Conservation (phyloP, 345 rosid genomes). For the Gossypium raimondii region DNA sequence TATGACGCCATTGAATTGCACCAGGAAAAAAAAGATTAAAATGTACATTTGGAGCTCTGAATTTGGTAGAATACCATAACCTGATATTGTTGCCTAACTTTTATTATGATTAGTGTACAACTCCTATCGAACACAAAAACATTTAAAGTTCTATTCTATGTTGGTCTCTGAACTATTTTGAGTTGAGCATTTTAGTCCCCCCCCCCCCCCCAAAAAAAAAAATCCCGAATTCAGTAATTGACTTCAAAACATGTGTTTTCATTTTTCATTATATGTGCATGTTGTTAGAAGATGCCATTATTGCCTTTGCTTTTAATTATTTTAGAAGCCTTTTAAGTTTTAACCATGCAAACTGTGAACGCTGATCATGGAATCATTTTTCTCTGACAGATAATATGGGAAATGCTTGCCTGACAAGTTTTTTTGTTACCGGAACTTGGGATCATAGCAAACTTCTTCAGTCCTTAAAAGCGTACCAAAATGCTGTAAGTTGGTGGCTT, state of each 20-base stretch:
- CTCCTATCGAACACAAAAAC: background rate
- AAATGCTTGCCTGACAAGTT: constrained; percentile 69
- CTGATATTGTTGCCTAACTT: background rate
- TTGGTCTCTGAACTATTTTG: background rate
- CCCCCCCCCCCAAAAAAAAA: too few relatives aligned
- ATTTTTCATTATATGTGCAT: background rate
- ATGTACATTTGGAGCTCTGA: background rate
- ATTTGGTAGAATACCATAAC: background rate
- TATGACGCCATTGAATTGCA: background rate
- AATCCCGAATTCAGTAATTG: background rate
- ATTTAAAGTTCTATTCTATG: background rate
- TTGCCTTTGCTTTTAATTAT: background rate
- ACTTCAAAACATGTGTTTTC: background rate
- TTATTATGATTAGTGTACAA: background rate
- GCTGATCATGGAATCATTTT: constrained; percentile 17
- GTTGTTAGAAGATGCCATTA: background rate
- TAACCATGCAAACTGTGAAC: background rate
- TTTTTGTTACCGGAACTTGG: constrained; percentile 67
- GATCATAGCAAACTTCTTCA: constrained; percentile 63
- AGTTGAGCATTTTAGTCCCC: background rate
- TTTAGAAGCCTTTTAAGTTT: background rate
- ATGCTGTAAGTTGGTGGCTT: constrained; percentile 51
- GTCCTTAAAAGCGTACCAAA: constrained; percentile 67
- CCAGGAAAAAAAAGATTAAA: background rate
- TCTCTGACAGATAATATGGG: constrained; percentile 60